Evolutionary conservation across 2,329 filamentous ascomycete species (phyloP).

Genomic region (Aspergillaceae sp.): DNA sequence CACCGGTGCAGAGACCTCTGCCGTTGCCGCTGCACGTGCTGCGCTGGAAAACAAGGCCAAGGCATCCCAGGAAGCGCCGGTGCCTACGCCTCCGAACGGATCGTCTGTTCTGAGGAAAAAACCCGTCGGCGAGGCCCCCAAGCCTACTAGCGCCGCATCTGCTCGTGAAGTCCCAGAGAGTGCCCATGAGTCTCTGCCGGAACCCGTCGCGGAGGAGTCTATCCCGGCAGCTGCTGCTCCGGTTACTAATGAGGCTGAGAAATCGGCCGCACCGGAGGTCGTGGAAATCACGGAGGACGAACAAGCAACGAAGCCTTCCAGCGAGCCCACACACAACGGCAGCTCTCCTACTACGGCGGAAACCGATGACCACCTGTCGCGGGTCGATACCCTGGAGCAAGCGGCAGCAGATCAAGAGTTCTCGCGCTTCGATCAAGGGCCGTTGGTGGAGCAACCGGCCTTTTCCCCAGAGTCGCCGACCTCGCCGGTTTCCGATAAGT

Average conservation of each 20-base stretch:
- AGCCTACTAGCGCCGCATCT: too few species aligned
- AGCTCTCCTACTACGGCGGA: slow-evolving; percentile 35
- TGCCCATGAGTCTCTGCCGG: too few species aligned
- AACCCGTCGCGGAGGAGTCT: neutral
- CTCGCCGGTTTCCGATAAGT: slow-evolving; percentile 11
- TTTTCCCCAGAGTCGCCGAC: slow-evolving; percentile 55
- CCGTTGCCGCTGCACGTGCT: slow-evolving; percentile 36
- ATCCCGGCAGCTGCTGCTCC: slow-evolving; percentile 5
- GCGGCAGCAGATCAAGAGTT: slow-evolving; percentile 43
- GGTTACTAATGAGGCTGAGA: slow-evolving; percentile 2
- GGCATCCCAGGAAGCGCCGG: slow-evolving; percentile 21
- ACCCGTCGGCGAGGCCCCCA: slow-evolving; percentile 9
- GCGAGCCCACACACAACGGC: slow-evolving; percentile 9
- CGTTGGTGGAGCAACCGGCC: slow-evolving; percentile 75
- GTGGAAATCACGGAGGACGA: slow-evolving; percentile 12
- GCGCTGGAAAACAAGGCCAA: slow-evolving; percentile 33
- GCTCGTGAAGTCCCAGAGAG: too few species aligned
- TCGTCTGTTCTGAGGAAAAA: slow-evolving; percentile 27
- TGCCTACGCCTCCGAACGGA: slow-evolving; percentile 15
- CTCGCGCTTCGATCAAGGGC: slow-evolving; percentile 76
- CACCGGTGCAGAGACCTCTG: slow-evolving; percentile 24
- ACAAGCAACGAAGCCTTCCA: slow-evolving; percentile 5
- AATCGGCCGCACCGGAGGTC: slow-evolving; percentile 5
- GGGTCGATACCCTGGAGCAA: slow-evolving; percentile 46
- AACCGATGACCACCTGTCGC: slow-evolving; percentile 49